Percentiles rank a stretch among this genome's conserved stretches.
Conservation (phyloP, 2,329 filamentous ascomycete genomes). For the Coleophoma crateriformis region DNA sequence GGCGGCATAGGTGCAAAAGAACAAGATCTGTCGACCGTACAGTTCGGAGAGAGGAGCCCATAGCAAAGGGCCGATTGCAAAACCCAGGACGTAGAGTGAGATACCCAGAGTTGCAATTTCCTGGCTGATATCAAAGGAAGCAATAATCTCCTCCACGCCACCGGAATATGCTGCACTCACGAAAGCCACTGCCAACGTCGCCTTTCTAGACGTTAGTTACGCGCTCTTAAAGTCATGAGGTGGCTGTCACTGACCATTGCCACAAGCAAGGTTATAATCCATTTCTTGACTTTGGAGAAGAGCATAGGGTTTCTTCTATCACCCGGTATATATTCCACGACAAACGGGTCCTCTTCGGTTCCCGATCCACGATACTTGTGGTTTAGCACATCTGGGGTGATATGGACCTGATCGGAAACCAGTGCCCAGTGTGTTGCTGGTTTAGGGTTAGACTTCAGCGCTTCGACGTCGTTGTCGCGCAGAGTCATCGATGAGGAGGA, state of each 20-base stretch:
- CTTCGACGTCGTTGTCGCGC: constrained; percentile 12
- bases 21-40: constrained; percentile 52
- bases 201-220: not conserved
- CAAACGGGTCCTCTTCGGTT: constrained; percentile 47
- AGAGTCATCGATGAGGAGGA: constrained; percentile 8
- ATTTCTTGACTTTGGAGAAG: constrained; percentile 40
- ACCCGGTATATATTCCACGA: constrained; percentile 44
- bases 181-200: constrained; percentile 6
- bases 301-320: constrained; percentile 50
- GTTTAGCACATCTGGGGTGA: constrained; percentile 38
- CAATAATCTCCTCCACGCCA: constrained; percentile 30
- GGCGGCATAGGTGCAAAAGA: constrained; percentile 47
- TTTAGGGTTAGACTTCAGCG: constrained; percentile 10
- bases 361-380: constrained; percentile 39
- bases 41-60: constrained; percentile 37
- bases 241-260: constrained; percentile 22
- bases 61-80: constrained; percentile 41
- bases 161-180: constrained; percentile 32
- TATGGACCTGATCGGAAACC: constrained; percentile 36
- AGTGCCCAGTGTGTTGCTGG: constrained; percentile 30
- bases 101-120: constrained; percentile 32
- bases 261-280: constrained; percentile 41
- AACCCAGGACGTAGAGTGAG: constrained; percentile 37
- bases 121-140: constrained; percentile 32
- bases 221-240: not conserved